Conservation (phyloP, 345 rosid species). For the Excoecaria cochinchinensis region DNA sequence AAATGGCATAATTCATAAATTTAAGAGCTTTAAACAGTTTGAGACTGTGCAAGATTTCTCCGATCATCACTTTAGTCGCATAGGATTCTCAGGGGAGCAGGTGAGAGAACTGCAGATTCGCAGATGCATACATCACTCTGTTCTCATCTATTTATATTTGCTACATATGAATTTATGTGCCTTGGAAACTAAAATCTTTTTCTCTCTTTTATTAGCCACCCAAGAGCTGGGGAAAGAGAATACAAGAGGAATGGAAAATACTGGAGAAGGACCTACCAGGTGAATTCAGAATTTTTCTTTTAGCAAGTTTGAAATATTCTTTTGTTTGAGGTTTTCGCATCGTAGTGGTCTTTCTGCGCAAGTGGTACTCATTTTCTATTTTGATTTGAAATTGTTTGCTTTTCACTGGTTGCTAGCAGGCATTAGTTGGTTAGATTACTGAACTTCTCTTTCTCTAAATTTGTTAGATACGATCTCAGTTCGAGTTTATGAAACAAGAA, state of each 20-base stretch:
- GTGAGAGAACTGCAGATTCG: constrained; percentile 15
- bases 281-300: constrained; percentile 18
- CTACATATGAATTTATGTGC: background rate
- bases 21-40: constrained; percentile 40
- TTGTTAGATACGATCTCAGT: constrained; percentile 49
- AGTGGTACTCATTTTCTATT: background rate
- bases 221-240: constrained; percentile 48
- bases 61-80: constrained; percentile 44
- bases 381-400: background rate
- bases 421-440: constrained; percentile 3
- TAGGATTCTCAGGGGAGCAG: constrained; percentile 26
- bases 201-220: constrained; percentile 28
- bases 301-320: background rate
- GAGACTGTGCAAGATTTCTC: constrained; percentile 52
- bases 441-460: background rate
- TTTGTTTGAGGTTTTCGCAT: background rate
- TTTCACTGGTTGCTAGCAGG: background rate
- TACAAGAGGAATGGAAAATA: constrained; percentile 55
- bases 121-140: constrained; percentile 4
- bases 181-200: background rate
- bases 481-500: constrained; percentile 54
- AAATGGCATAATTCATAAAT: constrained; percentile 20
- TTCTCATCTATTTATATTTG: background rate
- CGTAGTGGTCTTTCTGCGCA: background rate
- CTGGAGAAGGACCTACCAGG: constrained; percentile 55